Base-by-base conservation (phyloP, 495 filamentous ascomycete species). In the Immersiella caudata region DNA sequence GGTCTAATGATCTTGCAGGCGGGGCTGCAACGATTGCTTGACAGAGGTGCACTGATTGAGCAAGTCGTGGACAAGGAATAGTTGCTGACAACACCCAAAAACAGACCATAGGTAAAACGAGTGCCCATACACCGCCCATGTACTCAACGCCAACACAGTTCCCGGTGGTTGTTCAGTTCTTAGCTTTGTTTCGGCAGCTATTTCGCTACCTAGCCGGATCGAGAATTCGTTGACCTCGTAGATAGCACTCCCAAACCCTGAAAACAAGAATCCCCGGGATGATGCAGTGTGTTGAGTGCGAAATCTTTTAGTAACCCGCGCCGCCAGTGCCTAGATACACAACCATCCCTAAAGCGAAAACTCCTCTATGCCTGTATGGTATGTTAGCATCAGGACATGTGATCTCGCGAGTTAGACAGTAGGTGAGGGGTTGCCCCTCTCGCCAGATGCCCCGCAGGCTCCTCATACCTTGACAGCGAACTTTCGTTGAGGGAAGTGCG, bases 401-500 rank as follows among this genome's bases (percentile, higher is more conserved):
- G 21, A 6, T 27, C 49, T 65, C 35, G 40, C 11, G 2, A 12
- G 6, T 18, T 4, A 46, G 40, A 46, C 40, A 14, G 40, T 18
- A 46, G 16, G 40, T 46, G 40, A 46, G 11, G 40, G 40, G 9
- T 46, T 46, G 11, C 40, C 40, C 40, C 40, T 14, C 40, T 14
- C 14, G 29, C 40, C 40, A 18, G 16, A 4, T 46, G 40, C 40
- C 16, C 16, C 11, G 40, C 40, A 2, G 40, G 29, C 18, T 51
- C 20, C 60, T 71, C 76, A 63, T 88, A 93, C 95, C 94, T 97
- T 99, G 78, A 99, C 89, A 79, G 96, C 96, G 84, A 87, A 99
- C 84, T 97, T 98, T 81, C 96, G 88, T 87, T 94, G 92, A 62
- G 96, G 95, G 88, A 99, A 99, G 86, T 99, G 96, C 74, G 85